Evolutionary conservation across 2,329 filamentous ascomycete genomes (phyloP), one percentile per base, ranked within the genome.

Genomic region (Tricladium varicosporioides): DNA sequence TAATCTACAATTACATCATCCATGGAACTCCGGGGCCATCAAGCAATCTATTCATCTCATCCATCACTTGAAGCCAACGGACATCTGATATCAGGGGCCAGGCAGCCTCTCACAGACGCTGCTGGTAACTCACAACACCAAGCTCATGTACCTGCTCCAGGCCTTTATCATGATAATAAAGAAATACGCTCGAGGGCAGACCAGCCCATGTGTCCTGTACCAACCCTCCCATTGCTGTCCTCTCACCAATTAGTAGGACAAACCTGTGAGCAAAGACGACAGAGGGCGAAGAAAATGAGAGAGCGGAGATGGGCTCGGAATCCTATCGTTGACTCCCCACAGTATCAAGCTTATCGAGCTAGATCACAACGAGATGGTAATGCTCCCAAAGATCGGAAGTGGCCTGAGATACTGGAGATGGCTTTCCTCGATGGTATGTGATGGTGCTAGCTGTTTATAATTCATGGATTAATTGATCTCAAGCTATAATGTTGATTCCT

Each of bases 361-460:
- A 82, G 85, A 69, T 84, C 87, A 71, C 80, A 78, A 60, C 81
- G 85, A 71, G 86, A 86, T 69, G 81, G 83, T 56, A 70, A 72
- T 57, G 22, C 22, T 27, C 78, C 80, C 57, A 83, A 85, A 64
- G 79, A 85, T 65, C 77, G 79, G 59, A 82, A 79, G 70, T 81
- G 85, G 85, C 76, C 85, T 53, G 77, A 83, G 2, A 78, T 83
- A 62, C 75, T 88, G 8, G 85, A 88, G 68, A 78, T 83, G 75
- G 82, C 83, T 33, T 88, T 88, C 66, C 78, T 88, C 58, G 85
- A 88, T 72, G 83, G 85, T 87, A 72, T 74, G 79, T 67, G 51
- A 18, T 15, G 48, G 10, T 40, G 36, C 18, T 33, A 42, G 7
- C 15, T 2, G 44, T 10, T 11, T 44, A 7, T 22, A 11, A 18